Evolutionary conservation across 2,329 filamentous ascomycete genomes (phyloP), one percentile per base, ranked within the genome.

Genomic region (Daldinia sp.): DNA sequence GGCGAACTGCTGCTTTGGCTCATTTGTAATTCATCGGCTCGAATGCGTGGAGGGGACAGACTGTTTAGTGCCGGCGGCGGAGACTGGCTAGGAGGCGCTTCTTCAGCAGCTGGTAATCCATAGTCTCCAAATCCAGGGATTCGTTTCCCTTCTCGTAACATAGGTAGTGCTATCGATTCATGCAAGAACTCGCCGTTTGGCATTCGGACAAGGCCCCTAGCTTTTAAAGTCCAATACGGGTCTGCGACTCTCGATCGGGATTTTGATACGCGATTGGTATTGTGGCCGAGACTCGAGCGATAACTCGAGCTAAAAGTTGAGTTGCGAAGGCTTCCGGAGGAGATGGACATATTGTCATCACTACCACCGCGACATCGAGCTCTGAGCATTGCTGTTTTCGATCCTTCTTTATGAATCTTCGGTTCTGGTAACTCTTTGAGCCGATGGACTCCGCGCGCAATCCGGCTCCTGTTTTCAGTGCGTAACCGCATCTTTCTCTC

Each of bases 181-280:
- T 86, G 86, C 2, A 87, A 72, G 67, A 84, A 86, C 54, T 84
- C 82, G n/a, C 86, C 82, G 68, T 88, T 82, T 4, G 84, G 81
- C 81, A 87, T 83, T 68, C 82, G 84, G 2, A 86, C 84, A 18
- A 88, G 81, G 5, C 77, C 77, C 37, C 70, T 74, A 10, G 76
- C 77, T 58, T 78, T 79, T 51, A 81, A 67, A 33, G 78, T 76
- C 79, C 80, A 82, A 63, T 82, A 81, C 0, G 75, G 75, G 23
- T 80, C 78, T 9, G 74, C 74, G 9, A 76, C 68, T 28, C 68
- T 74, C 15, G 75, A 65, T 50, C 66, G 74, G 42, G 74, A 54
- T 65, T 80, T 81, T 2, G 75, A 57, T 9, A 79, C 74, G 33
- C 67, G 76, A 67, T 72, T 78, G 67, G n/a, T 78, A 72, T 73